A percentile compares a stretch with the other conserved stretches of the same genome.
Conservation (phyloP, 768 basidiomycete genomes). For the Myochromella boudieri region DNA sequence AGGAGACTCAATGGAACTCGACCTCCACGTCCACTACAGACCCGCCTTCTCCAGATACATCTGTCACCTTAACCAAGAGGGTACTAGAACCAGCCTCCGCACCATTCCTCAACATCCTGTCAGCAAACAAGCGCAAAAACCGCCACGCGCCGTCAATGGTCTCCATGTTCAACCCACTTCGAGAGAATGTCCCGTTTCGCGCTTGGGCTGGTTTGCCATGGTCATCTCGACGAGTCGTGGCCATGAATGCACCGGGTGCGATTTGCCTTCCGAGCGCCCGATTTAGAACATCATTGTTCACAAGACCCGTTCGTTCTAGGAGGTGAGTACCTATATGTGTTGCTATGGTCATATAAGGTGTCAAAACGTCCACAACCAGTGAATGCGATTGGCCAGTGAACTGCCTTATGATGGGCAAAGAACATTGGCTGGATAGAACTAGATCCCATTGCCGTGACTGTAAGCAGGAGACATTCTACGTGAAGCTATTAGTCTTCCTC, state of each 20-base stretch:
- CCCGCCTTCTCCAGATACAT: conserved; percentile 4
- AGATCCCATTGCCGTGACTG: conserved; percentile 14
- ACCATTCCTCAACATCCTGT: conserved; percentile 15
- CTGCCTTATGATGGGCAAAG: conserved; percentile 6
- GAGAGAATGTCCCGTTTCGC: conserved; percentile 16
- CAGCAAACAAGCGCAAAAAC: conserved; percentile 18
- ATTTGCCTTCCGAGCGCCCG: conserved; percentile 17
- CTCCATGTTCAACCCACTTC: conserved; percentile 23
- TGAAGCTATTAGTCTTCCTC: conserved; percentile 14
- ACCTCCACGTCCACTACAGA: not conserved
- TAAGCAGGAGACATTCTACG: conserved; percentile 14
- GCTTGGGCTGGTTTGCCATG: conserved; percentile 18
- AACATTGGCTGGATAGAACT: conserved; percentile 11
- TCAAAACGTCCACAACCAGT: not conserved
- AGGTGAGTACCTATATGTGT: conserved; percentile 9
- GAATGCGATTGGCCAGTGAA: conserved; percentile 14
- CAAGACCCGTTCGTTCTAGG: conserved; percentile 6
- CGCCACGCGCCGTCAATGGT: conserved; percentile 22
- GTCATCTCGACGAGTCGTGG: conserved; percentile 1
- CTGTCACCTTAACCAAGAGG: not conserved
- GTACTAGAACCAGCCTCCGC: not conserved
- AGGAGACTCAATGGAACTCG: not conserved
- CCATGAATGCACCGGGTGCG: not conserved
- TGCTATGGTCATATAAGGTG: not conserved
- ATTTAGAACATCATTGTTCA: conserved; percentile 15